Conservation (phyloP, 768 basidiomycete species). For the Termitomyces heimii region DNA sequence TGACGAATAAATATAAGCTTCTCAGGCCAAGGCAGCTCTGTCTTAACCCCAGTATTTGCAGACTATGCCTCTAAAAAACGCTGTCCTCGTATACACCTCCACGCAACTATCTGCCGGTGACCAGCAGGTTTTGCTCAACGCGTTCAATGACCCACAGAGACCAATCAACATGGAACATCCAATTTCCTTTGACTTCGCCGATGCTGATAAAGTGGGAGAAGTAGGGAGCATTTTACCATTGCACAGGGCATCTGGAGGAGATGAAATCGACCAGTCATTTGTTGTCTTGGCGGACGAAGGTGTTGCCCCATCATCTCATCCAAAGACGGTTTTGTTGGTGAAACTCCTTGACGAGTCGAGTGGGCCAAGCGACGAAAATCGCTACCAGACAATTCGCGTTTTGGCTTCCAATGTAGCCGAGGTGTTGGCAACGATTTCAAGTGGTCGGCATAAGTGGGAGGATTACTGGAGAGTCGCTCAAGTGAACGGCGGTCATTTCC, state of each 20-base stretch:
- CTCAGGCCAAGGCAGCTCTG: slow-evolving; percentile 7
- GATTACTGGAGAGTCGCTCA: slow-evolving; percentile 15
- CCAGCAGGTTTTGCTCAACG: slow-evolving; percentile 3
- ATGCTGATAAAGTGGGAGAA: slow-evolving; percentile 1
- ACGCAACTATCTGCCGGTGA: background rate
- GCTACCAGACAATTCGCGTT: slow-evolving; percentile 9
- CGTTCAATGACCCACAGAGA: slow-evolving; percentile 7
- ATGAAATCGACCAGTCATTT: slow-evolving; percentile 3
- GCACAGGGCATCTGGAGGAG: background rate
- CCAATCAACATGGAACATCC: background rate
- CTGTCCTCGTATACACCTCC: slow-evolving; percentile 11
- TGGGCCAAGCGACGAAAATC: background rate
- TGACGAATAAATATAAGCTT: background rate
- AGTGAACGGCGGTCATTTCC: slow-evolving; percentile 14
- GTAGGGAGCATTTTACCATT: slow-evolving; percentile 3
- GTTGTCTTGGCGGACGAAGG: slow-evolving; percentile 13
- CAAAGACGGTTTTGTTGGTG: slow-evolving; percentile 13
- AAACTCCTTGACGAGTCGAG: slow-evolving; percentile 3
- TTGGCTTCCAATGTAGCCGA: slow-evolving; percentile 9
- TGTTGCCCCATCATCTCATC: slow-evolving; percentile 9
- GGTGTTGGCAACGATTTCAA: slow-evolving; percentile 11
- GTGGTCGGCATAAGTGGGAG: slow-evolving; percentile 11
- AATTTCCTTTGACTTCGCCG: slow-evolving; percentile 4
- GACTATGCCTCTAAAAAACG: slow-evolving; percentile 3
- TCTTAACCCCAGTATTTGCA: background rate